Conservation (phyloP, 75 land plant species). For the Cupressus sempervirens region DNA sequence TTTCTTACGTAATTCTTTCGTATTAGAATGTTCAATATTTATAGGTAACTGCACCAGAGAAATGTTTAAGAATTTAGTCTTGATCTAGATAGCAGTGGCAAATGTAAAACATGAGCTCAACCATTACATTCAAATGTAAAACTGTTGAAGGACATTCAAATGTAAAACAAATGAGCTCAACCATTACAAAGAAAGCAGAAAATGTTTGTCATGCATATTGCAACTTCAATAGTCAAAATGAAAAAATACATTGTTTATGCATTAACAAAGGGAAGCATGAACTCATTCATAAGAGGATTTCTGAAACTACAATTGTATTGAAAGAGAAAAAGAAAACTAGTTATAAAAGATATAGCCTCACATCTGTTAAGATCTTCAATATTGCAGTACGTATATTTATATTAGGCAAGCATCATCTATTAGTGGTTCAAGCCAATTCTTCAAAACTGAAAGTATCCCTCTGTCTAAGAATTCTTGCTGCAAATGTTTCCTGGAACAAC, state of each 20-base stretch:
- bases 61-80: neutral
- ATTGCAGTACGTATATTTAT: slow-evolving; percentile 19
- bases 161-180: no score
- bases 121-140: no score
- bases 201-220: neutral
- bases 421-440: slow-evolving; percentile 27
- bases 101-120: neutral
- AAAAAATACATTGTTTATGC: no score
- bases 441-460: slow-evolving; percentile 16
- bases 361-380: slow-evolving; percentile 57
- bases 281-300: no score
- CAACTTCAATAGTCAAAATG: neutral
- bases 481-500: slow-evolving; percentile 12
- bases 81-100: neutral
- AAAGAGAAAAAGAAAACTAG: neutral
- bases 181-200: neutral
- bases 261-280: no score
- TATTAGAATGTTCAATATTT: slow-evolving; percentile 79
- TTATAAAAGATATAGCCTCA: slow-evolving; percentile 21
- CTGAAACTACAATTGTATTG: neutral
- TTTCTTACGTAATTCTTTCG: slow-evolving; percentile 88
- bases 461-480: slow-evolving; percentile 29
- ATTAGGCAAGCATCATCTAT: slow-evolving; percentile 21
- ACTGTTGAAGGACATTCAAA: no score
- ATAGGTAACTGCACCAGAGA: slow-evolving; percentile 63